Evolutionary conservation across 2,329 filamentous ascomycete species (phyloP).

Genomic region (Talaromyces sp.): DNA sequence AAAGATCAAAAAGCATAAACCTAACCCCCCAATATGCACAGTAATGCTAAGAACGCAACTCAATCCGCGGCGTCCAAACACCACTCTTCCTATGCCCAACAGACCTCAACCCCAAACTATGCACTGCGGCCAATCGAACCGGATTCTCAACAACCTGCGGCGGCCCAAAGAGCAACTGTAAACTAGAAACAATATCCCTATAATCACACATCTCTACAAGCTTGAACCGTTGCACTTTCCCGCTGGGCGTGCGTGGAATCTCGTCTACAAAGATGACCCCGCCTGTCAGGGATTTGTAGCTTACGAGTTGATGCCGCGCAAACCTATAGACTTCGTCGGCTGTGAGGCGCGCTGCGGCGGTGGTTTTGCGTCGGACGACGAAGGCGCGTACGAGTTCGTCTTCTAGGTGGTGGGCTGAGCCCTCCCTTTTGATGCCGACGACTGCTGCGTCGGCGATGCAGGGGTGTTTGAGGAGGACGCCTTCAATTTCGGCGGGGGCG

Average conservation of each 20-base stretch:
- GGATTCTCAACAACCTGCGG: background rate
- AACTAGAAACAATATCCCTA: slow-evolving; percentile 34
- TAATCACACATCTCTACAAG: slow-evolving; percentile 42
- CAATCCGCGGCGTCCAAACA: background rate
- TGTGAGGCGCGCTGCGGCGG: slow-evolving; percentile 29
- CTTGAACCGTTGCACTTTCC: slow-evolving; percentile 50
- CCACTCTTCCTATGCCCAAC: background rate
- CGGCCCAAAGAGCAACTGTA: background rate
- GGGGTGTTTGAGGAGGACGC: slow-evolving; percentile 45
- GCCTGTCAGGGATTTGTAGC: slow-evolving; percentile 50
- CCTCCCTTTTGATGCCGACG: slow-evolving; percentile 42
- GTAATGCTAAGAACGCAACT: slow-evolving; percentile 1
- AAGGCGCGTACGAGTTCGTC: slow-evolving; percentile 48
- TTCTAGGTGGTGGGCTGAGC: slow-evolving; percentile 21
- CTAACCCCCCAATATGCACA: background rate
- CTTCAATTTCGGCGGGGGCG: slow-evolving; percentile 50
- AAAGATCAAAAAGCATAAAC: background rate
- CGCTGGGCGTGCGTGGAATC: slow-evolving; percentile 51
- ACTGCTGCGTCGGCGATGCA: slow-evolving; percentile 48
- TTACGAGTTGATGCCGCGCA: slow-evolving; percentile 42
- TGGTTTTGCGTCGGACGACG: slow-evolving; percentile 38
- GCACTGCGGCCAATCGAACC: background rate
- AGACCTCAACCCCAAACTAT: slow-evolving; percentile 6
- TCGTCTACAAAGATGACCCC: slow-evolving; percentile 50
- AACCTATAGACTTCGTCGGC: slow-evolving; percentile 47